Evolutionary conservation across 257 asterid species (phyloP), one percentile per base, ranked within the genome.

Genomic region (Nicotiana knightiana): DNA sequence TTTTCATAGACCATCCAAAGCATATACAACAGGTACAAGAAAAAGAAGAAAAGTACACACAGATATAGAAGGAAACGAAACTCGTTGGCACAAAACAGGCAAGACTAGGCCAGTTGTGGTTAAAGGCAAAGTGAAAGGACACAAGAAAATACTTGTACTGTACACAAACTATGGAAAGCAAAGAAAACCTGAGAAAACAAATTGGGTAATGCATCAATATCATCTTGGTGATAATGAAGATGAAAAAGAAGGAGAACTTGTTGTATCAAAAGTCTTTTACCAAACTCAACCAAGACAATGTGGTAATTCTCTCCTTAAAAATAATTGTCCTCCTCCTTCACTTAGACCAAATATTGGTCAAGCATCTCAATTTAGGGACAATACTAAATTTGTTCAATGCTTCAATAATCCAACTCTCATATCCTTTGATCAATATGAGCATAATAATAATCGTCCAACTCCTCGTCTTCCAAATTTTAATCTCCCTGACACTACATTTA

Each of bases 191-290:
- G 88, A 86, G 81, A 88, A 88, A 73, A 86, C 91, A 16, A 88
- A 88, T 83, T 88, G 91, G 91, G 91, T 88, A 63, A 86, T 88
- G 89, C 89, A 88, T 85, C 89, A 88, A n/a, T 88, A 88, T 64
- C 91, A 88, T 81, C 87, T 88, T 4, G 91, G 91, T 54, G 87
- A 81, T 54, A 85, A 88, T 77, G 91, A 88, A 37, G 91, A 88
- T 83, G 91, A 88, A 53, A 88, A 85, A 48, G 91, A 88, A 75
- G 91, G 91, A 2, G 89, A 88, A 77, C 83, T 88, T 4, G 88
- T 88, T 24, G 91, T 86, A 1, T 88, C 91, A 6, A 88, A 88
- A 86, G 87, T 88, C 67, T 88, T 88, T 83, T 88, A 82, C 80
- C 91, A 88, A 81, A 88, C 89, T 62, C 89, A 88, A 53, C 91